Evolutionary conservation across 495 filamentous ascomycete species (phyloP), one percentile per base, ranked within the genome.

Genomic region (Aspergillus nanangensis): DNA sequence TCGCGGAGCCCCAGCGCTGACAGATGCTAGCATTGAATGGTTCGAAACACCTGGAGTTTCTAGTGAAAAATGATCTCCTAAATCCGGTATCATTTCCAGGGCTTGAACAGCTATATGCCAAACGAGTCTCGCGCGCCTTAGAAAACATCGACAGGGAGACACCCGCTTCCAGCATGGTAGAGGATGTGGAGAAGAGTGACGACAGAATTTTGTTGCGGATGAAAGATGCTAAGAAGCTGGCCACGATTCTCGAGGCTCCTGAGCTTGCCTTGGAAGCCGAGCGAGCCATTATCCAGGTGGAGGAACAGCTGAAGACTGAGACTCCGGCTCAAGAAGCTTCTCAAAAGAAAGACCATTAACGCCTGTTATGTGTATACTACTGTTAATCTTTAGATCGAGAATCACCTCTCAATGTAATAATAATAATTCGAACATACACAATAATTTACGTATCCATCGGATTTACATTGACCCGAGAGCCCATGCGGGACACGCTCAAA

Each of bases 241-340:
- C 87, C 15, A 66, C 81, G 35, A 75, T 81, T 1, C 65, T 93
- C n/a, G 75, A 88, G 8, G 71, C 95, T 19, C 90, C 92, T 0
- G 87, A 88, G 43, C 78, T 97, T 42, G 83, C 84, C 40, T 66
- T 87, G n/a, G 93, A 97, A 66, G 81, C 95, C 2, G 90, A 96
- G 56, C 74, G 92, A 21, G 92, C 92, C 3, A 85, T 93, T 29
- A 80, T 85, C 71, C 92, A 97, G 70, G 87, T 96, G 1, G 79
- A 90, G 56, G 78, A 75, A 46, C 75, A 79, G 29, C 65, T 92
- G 43, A 56, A 74, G 43, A 70, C 21, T 56, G 57, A 62, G 20
- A 38, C 56, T 13, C 43, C 46, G 5, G 45, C 27, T 1, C 32
- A 62, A 3, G 44, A 56, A 8, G 3, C 39, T 15, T 36, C 44